A percentile compares a stretch with the other conserved stretches of the same genome.
Evolutionary conservation across 331 rosid species (phyloP).

Genomic region (Pyrus hybrid): DNA sequence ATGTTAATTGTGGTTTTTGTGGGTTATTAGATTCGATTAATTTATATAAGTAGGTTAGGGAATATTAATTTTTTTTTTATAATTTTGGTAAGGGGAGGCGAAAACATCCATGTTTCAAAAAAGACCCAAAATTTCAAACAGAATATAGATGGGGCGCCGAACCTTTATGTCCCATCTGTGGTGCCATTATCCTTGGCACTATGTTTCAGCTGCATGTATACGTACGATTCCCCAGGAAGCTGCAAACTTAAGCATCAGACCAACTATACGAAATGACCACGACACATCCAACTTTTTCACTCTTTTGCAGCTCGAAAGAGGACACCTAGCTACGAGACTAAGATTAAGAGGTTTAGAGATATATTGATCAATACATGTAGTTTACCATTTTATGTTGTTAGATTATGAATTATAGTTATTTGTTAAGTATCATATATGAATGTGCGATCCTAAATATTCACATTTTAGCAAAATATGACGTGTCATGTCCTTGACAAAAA

Average conservation of each 20-base stretch:
- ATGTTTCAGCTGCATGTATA: constrained; percentile 19
- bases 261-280: background rate
- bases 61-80: constrained; percentile 5
- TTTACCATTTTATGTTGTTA: too few relatives aligned
- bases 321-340: too few relatives aligned
- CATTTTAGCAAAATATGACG: background rate
- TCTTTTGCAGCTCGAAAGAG: too few relatives aligned
- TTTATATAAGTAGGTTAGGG: background rate
- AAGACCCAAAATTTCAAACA: constrained; percentile 21
- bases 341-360: too few relatives aligned
- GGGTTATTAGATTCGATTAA: background rate
- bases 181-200: constrained; percentile 22
- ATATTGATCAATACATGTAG: too few relatives aligned
- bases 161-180: constrained; percentile 51
- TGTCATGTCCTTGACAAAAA: background rate
- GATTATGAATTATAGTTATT: too few relatives aligned
- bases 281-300: background rate
- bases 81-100: constrained; percentile 14
- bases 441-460: background rate
- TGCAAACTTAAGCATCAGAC: constrained; percentile 40
- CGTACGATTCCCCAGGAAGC: constrained; percentile 27
- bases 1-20: constrained; percentile 14
- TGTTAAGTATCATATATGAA: background rate
- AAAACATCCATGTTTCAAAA: constrained; percentile 17
- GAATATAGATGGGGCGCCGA: constrained; percentile 45